These are phyloP conservation scores for Mortierella sp. DNA, from an alignment of 371 early-diverging fungal genomes.

Conservation along the genomic window DNA sequence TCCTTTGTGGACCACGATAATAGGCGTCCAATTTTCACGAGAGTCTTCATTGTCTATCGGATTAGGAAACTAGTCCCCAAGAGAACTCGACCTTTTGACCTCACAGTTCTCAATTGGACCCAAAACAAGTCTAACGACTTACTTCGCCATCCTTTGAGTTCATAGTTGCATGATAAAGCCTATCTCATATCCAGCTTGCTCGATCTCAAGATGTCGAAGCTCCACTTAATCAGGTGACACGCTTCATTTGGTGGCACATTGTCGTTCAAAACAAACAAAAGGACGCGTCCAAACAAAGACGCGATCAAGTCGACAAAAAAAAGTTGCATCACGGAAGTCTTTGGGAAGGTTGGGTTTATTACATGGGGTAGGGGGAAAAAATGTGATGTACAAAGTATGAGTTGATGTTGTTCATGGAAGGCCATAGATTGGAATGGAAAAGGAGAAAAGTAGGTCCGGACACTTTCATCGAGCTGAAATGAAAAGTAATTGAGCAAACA, in stretches of 20 bases:
- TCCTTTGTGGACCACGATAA: background rate
- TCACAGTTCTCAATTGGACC: background rate
- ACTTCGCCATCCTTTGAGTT: background rate
- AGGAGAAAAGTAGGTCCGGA: constrained; percentile 14
- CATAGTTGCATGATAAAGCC: background rate
- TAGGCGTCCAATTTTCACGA: background rate
- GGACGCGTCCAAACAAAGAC: background rate
- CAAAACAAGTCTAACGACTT: background rate
- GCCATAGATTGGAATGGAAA: constrained; percentile 17
- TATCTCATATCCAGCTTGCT: background rate
- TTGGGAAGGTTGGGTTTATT: constrained; percentile 24
- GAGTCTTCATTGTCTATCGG: background rate
- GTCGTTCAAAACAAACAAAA: background rate
- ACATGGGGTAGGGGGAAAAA: constrained; percentile 7
- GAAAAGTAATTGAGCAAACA: constrained; percentile 18
- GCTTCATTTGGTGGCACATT: background rate
- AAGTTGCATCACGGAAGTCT: background rate
- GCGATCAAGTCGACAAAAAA: background rate
- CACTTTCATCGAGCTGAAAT: background rate
- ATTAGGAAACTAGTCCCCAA: background rate
- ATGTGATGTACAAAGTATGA: constrained; percentile 36
- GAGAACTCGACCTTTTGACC: background rate
- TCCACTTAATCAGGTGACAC: background rate
- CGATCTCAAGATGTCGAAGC: background rate
- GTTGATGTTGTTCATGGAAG: constrained; percentile 17